A percentile compares a stretch with the other conserved stretches of the same genome.
These are phyloP conservation scores for Pichia sp. DNA, from an alignment of 1,139 yeast genomes.

Conservation along the genomic window DNA sequence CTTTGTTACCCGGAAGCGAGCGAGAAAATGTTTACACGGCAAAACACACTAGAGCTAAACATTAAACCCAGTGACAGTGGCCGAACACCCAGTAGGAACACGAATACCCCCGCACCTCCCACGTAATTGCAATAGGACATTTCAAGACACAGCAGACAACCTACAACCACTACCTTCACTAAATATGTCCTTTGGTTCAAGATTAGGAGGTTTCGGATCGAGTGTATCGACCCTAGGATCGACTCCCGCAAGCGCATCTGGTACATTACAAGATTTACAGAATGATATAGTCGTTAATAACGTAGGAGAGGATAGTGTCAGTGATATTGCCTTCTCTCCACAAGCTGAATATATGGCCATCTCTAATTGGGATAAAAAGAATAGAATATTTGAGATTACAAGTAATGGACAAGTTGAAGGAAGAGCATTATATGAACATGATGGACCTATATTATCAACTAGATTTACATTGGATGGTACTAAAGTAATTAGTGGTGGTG, in stretches of 20 bases:
- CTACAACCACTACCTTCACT: background rate
- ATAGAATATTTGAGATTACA: slow-evolving; percentile 77
- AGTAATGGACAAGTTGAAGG: slow-evolving; percentile 68
- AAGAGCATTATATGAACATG: slow-evolving; percentile 83
- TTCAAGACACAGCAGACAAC: no score
- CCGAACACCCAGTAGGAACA: no score
- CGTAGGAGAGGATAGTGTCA: slow-evolving; percentile 87
- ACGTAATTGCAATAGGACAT: no score
- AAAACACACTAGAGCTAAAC: no score
- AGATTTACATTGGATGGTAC: slow-evolving; percentile 86
- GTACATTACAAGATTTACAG: slow-evolving; percentile 62
- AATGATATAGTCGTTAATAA: slow-evolving; percentile 73
- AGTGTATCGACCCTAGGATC: slow-evolving; percentile 19
- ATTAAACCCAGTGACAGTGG: no score
- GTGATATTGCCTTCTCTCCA: slow-evolving; percentile 91
- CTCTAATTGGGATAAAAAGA: slow-evolving; percentile 94
- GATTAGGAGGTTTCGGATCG: slow-evolving; percentile 24
- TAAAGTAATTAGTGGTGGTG: slow-evolving; percentile 85
- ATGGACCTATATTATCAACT: slow-evolving; percentile 77
- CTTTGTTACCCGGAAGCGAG: no score
- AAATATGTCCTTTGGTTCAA: slow-evolving; percentile 23
- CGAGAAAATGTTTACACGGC: no score
- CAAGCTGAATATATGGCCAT: slow-evolving; percentile 75
- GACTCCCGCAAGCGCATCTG: slow-evolving; percentile 33
- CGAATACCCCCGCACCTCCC: no score